phyloP scores from a whole-genome alignment of 208 protist species.

The Strigomonas culicis region DNA sequence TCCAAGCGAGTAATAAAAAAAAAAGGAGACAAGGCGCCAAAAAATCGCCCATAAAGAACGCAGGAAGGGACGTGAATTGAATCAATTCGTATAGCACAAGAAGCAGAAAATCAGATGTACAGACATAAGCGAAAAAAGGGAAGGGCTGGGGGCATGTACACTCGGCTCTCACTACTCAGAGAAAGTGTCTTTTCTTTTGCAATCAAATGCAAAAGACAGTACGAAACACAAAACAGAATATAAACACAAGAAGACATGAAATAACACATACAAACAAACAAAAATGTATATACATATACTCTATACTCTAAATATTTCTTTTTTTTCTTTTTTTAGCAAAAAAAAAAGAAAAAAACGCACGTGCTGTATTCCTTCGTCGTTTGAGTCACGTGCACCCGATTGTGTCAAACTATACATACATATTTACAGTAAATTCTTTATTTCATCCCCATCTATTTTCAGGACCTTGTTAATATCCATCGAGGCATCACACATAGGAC shows the following conservation, averaged over 20 bases:
- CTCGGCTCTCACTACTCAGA: not conserved
- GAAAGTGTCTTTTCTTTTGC: not conserved
- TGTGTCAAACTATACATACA: not conserved
- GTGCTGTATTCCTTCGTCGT: not conserved
- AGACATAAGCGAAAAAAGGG: no score
- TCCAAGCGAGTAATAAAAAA: not conserved
- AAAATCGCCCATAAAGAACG: no score
- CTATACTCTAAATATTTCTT: not conserved
- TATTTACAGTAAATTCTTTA: constrained; percentile 42
- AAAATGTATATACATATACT: constrained; percentile 7
- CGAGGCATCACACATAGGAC: constrained; percentile 83
- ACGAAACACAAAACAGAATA: not conserved
- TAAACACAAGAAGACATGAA: constrained; percentile 1
- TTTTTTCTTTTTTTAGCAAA: not conserved
- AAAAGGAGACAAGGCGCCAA: constrained; percentile 11
- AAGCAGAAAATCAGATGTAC: no score
- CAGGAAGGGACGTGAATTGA: no score
- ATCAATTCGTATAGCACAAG: no score
- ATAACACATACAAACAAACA: not conserved
- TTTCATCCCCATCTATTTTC: constrained; percentile 55
- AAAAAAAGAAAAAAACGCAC: not conserved
- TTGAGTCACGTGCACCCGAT: not conserved
- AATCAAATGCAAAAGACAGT: not conserved
- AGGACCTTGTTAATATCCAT: constrained; percentile 80
- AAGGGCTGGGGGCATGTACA: not conserved